Base-by-base conservation (phyloP, 805 yeast species). In the Ogataea methanolica region DNA sequence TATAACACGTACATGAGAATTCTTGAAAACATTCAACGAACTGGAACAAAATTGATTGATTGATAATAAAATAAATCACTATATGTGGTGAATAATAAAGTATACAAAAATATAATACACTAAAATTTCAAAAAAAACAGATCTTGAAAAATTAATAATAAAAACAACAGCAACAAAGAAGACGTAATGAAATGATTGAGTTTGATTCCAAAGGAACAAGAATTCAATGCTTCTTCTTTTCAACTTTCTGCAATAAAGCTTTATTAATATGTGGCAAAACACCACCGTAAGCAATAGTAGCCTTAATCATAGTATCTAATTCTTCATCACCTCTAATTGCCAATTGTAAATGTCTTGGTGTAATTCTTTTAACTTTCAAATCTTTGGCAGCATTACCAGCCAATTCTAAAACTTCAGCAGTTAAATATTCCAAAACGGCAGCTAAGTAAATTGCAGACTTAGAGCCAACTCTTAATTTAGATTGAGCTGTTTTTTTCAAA, bases 311-410 rank as follows among this genome's bases (percentile, higher is more conserved):
- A 55, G 89, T 84, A 75, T 91, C 96, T 70, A 92, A 82, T 73
- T 92, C 98, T 71, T 92, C 98, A 71, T 92, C 98, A 67, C 96
- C 96, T 76, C 98, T 88, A 65, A 91, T 91, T 53, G 98, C 98
- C 63, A 91, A 79, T 71, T 91, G 97, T 65, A 91, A 77, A 71
- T 91, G 98, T 74, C 98, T 88, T 63, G 98, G 98, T 17, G 96
- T 90, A 68, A 91, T 91, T 84, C 98, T 89, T 73, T 91, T 90
- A 59, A 89, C 94, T 69, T 88, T 88, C 68, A 89, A 77, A 65
- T 92, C 97, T 70, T 92, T 90, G 41, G 98, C 97, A 35, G 98
- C 98, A 68, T 92, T 92, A 72, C 98, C 97, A 49, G 98, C 97
- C 78, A 92, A 78, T 75, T 92, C 98, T 62, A 92, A 79, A 43